These are phyloP conservation scores for Pugionium cornutum DNA, from an alignment of 345 rosid species.

Conservation along the genomic window DNA sequence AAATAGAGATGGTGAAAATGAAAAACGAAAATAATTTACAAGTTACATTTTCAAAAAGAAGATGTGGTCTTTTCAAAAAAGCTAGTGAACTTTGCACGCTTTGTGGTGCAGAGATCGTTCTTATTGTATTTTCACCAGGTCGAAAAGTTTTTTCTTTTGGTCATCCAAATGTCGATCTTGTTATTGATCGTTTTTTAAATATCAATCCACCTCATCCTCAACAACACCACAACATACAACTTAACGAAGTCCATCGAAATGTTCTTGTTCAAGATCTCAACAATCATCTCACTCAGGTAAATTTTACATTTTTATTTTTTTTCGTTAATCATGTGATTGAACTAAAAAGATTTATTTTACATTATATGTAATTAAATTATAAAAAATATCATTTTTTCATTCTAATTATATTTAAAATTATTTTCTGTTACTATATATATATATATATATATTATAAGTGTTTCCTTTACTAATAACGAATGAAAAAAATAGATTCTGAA, in stretches of 20 bases:
- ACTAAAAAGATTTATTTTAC: neutral
- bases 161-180: slow-evolving; percentile 49
- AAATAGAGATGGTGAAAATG: too few relatives aligned
- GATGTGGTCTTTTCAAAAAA: slow-evolving; percentile 37
- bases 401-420: too few relatives aligned
- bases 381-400: too few relatives aligned
- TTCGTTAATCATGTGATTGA: neutral
- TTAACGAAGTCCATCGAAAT: slow-evolving; percentile 46
- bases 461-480: too few relatives aligned
- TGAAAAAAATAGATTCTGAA: too few relatives aligned
- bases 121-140: slow-evolving; percentile 35
- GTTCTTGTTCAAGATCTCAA: slow-evolving; percentile 52
- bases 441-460: too few relatives aligned
- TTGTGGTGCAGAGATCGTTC: slow-evolving; percentile 21
- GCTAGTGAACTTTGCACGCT: slow-evolving; percentile 35
- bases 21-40: neutral
- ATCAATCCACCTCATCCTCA: slow-evolving; percentile 7
- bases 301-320: neutral
- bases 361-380: neutral
- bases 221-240: slow-evolving; percentile 12
- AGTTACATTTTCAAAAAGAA: slow-evolving; percentile 36
- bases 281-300: slow-evolving; percentile 45
- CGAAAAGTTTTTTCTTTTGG: slow-evolving; percentile 61
- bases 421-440: too few relatives aligned
- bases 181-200: slow-evolving; percentile 41